Percentiles rank a stretch among this genome's conserved stretches.
Conservation (phyloP, 768 basidiomycete genomes). For the Mycena leptocephala region DNA sequence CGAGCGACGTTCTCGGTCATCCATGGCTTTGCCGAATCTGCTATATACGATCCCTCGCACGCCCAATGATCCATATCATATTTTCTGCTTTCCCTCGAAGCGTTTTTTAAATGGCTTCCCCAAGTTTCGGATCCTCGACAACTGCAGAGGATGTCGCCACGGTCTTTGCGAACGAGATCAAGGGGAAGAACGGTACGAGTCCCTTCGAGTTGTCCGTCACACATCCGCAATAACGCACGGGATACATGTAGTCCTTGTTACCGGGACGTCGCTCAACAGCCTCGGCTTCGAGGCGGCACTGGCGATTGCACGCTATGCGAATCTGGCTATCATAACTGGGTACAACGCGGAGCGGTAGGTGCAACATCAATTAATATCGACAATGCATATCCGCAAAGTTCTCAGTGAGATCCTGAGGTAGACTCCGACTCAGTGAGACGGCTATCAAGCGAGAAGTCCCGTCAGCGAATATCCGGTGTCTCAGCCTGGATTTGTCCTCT, state of each 20-base stretch:
- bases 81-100: too few species aligned
- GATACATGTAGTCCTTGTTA: constrained; percentile 3
- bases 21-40: too few species aligned
- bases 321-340: constrained; percentile 21
- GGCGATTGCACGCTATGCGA: constrained; percentile 12
- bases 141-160: constrained; percentile 23
- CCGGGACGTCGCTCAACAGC: constrained; percentile 23
- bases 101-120: neutral
- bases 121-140: constrained; percentile 8
- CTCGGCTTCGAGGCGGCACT: constrained; percentile 25
- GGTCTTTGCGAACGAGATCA: neutral
- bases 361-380: too few species aligned
- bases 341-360: constrained; percentile 20
- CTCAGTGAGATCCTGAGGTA: neutral
- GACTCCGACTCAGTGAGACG: neutral
- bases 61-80: too few species aligned
- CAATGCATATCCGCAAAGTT: neutral
- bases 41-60: too few species aligned
- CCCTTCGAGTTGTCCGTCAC: neutral
- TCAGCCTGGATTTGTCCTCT: constrained; percentile 21
- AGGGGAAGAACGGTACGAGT: constrained; percentile 19
- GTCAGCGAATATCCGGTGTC: neutral
- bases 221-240: neutral
- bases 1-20: too few species aligned
- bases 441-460: constrained; percentile 4